A percentile compares a stretch with the other conserved stretches of the same genome.
Conservation (phyloP, 352 stramenopile genomes). For the Discostella stelligera region DNA sequence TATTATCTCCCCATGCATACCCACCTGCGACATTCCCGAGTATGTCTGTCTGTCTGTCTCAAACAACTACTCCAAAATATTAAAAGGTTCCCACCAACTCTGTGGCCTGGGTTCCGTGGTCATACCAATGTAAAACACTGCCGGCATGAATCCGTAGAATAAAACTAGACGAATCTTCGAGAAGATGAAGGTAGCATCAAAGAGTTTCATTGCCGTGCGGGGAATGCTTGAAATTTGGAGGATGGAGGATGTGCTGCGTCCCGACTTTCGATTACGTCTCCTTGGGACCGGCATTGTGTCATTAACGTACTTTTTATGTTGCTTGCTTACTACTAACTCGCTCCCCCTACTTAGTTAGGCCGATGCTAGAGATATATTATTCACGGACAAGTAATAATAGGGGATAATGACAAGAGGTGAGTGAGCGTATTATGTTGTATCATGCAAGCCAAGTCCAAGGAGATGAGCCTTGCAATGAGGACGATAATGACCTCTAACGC, state of each 20-base stretch:
- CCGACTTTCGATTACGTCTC: constrained; percentile 61
- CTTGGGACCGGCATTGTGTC: constrained; percentile 73
- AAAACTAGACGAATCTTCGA: constrained; percentile 62
- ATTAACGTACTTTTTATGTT: constrained; percentile 13
- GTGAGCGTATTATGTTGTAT: too few species aligned
- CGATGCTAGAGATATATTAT: neutral
- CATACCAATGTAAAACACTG: constrained; percentile 77
- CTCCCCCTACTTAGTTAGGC: neutral
- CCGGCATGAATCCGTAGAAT: constrained; percentile 69
- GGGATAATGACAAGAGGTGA: too few species aligned
- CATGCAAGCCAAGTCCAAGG: too few species aligned
- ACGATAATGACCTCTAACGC: too few species aligned
- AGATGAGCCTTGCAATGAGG: too few species aligned
- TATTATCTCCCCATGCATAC: too few species aligned
- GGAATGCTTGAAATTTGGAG: constrained; percentile 50
- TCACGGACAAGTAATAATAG: too few species aligned
- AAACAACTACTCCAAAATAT: constrained; percentile 65
- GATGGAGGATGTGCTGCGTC: neutral
- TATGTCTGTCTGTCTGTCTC: too few species aligned
- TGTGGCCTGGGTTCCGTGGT: constrained; percentile 69
- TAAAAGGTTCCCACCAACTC: constrained; percentile 79
- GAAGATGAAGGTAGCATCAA: constrained; percentile 80
- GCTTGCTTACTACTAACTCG: neutral
- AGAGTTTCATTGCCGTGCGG: constrained; percentile 52
- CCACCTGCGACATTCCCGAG: too few species aligned